Base-by-base conservation (phyloP, 805 yeast species). In the Lipomyces sp. region DNA sequence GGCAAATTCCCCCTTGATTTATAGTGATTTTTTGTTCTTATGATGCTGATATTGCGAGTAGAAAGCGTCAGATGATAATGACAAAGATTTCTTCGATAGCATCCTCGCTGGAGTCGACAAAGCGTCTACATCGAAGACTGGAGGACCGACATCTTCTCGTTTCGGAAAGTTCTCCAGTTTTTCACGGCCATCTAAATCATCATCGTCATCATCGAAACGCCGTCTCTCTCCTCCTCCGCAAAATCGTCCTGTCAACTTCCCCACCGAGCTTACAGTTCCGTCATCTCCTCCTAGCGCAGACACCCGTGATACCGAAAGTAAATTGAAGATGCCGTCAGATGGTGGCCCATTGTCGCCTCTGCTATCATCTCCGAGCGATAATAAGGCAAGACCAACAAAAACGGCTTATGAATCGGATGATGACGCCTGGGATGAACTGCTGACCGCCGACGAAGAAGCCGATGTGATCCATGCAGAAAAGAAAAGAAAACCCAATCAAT, bases 61-160 rank as follows among this genome's bases (percentile, higher is more conserved):
- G 53, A 49, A 22, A 22, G 33, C 29, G n/a, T n/a, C 24, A 8
- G 45, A 52, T 11, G 55, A 48, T n/a, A 65, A 78, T 46, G 70
- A 74, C 1, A 75, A 74, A 37, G 76, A 77, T 43, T 79, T 76
- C 52, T 75, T 88, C 53, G 90, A 84, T 64, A 90, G 84, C 62
- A 80, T 85, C 47, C 71, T 85, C 43, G 79, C 77, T 52, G 88
- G 80, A 48, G 77, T 79, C 40, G 73, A 71, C 16, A 48, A 43
- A 10, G 35, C 56, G 14, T 23, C 49, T 6, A 18, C 40, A 31
- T 16, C 31, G 40, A 39, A 37, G 24, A 3, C 29, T 34, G 38
- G 4, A 7, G 11, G 44, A 8, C 14, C 48, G n/a, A n/a, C 45
- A n/a, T 35, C 57, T 22, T 21, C 45, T 16, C 43, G 38, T 13